Percentiles rank a stretch among this genome's conserved stretches.
phyloP scores from a whole-genome alignment of 164 flowering plant species.

The Annona cherimola region DNA sequence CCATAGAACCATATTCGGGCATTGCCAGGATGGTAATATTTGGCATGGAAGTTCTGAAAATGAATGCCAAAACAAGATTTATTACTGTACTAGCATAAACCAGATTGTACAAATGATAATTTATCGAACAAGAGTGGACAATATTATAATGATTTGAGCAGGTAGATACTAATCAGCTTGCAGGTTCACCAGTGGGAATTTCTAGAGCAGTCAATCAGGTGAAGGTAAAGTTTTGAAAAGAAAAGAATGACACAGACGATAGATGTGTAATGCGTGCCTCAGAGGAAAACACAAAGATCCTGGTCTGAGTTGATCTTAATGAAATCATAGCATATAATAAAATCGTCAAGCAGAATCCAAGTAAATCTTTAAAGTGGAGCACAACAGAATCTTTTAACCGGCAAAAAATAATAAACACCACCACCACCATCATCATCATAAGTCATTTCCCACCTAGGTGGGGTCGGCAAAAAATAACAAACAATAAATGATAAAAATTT shows the following conservation, averaged over 20 bases:
- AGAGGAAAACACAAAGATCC: background rate
- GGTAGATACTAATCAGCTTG: background rate
- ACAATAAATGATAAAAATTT: too few relatives aligned
- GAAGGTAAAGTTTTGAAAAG: background rate
- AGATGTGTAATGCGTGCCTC: background rate
- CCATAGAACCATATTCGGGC: conserved; percentile 99
- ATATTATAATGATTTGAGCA: background rate
- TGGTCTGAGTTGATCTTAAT: too few relatives aligned
- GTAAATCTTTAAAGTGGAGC: background rate
- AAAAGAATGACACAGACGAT: background rate
- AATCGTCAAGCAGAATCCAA: background rate
- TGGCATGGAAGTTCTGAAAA: conserved; percentile 83
- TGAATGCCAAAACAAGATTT: background rate
- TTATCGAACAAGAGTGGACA: background rate
- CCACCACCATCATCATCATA: too few relatives aligned
- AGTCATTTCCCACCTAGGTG: too few relatives aligned
- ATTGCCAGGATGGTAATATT: conserved; percentile 96
- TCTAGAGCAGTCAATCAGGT: background rate
- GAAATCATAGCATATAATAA: background rate
- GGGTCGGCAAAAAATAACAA: too few relatives aligned
- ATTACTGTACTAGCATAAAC: background rate
- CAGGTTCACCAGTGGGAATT: background rate
- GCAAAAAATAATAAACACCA: too few relatives aligned
- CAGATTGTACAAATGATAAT: background rate
- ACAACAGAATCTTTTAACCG: background rate